Evolutionary conservation across 2,329 filamentous ascomycete species (phyloP), one percentile per base, ranked within the genome.

Genomic region (Alternaria incomplexa): DNA sequence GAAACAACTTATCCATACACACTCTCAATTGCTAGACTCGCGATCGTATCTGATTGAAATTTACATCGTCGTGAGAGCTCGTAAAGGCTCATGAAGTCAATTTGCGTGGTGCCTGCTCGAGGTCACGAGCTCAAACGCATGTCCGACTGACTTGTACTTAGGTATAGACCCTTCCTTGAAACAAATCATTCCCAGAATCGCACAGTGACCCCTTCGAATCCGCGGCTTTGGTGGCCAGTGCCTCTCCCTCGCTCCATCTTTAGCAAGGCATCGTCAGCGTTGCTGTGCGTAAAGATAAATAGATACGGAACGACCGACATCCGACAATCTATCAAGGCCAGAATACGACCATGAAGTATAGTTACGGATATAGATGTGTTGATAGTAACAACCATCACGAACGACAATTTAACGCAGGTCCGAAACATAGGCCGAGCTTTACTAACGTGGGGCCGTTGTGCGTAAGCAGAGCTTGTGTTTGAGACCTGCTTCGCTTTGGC

Each of bases 381-480:
- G 6, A 10, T 43, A 12, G 17, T 9, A 20, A 44, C 12, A 15
- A 22, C 22, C 17, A 6, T 10, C 25, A 8, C 12, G 17, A 28
- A 20, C 44, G 25, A 20, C 43, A 25, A 44, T 50, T 22, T 50
- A 36, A 52, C 30, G 43, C 15, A 32, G n/a, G 5, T 43, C 56
- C 26, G 46, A 53, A 26, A 53, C 44, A 15, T 32, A 43, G 17
- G n/a, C 47, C 20, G 36, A 60, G 13, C 26, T 48, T 60, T 28
- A 57, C 36, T 51, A 51, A 58, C 51, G 52, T 53, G 32, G 61
- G 56, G 46, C 36, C 30, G 22, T 56, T 44, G 57, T 54, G 52
- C 56, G 30, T 61, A 56, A 63, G 57, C 52, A 61, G 43, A 54
- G 51, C 47, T 61, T 53, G 20, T 20, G 36, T 17, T 51, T 48